phyloP scores from a whole-genome alignment of 306 rosid genomes.

The Alnus rubra region DNA sequence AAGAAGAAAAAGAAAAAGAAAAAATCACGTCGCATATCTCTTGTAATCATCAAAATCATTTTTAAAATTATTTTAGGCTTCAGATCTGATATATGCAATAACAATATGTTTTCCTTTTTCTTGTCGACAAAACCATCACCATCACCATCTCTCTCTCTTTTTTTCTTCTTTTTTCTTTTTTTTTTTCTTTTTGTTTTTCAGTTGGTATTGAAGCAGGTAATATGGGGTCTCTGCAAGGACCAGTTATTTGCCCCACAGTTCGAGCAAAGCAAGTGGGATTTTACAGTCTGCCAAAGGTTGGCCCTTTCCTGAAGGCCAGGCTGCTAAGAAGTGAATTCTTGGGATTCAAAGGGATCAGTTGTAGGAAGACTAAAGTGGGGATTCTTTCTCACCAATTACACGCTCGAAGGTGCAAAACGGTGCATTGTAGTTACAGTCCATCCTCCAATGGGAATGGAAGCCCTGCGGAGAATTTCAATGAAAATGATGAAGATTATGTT shows the following conservation, averaged over 20 bases:
- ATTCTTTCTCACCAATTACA: constrained; percentile 39
- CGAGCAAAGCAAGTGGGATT: constrained; percentile 62
- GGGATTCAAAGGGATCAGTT: constrained; percentile 53
- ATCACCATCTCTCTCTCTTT: too few relatives aligned
- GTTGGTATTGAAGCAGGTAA: constrained; percentile 41
- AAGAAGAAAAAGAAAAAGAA: too few relatives aligned
- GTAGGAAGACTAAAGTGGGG: constrained; percentile 39
- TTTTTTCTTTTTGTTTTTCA: background rate
- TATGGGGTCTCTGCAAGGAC: constrained; percentile 88
- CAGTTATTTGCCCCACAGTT: constrained; percentile 71
- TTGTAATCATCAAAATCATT: too few relatives aligned
- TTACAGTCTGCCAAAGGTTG: constrained; percentile 54
- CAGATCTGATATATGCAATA: too few relatives aligned
- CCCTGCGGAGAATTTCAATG: constrained; percentile 76
- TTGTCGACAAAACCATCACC: too few relatives aligned
- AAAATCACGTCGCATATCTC: background rate
- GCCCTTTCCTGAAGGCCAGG: constrained; percentile 45
- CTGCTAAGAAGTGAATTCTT: constrained; percentile 59
- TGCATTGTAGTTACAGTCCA: constrained; percentile 68
- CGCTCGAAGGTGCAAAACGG: constrained; percentile 43
- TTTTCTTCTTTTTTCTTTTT: background rate
- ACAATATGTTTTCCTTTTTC: too few relatives aligned
- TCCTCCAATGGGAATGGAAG: constrained; percentile 82
- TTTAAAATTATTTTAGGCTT: too few relatives aligned
- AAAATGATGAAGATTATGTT: constrained; percentile 86